phyloP scores from a whole-genome alignment of 257 asterid species.

The Solanum habrochaites region DNA sequence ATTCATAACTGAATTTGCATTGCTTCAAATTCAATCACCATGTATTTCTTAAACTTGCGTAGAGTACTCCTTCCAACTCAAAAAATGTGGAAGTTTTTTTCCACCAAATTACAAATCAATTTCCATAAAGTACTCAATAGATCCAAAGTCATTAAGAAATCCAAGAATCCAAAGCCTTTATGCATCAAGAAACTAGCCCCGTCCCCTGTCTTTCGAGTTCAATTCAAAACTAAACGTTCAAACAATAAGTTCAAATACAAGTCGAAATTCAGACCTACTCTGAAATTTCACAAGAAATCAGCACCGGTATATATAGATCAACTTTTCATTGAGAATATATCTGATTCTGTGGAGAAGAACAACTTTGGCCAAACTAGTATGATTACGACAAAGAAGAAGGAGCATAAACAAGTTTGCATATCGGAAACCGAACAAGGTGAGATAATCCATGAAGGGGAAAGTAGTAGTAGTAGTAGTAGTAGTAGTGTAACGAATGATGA shows the following conservation, averaged over 20 bases:
- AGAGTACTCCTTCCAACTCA: constrained; percentile 25
- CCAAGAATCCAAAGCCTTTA: neutral
- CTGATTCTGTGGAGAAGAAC: neutral
- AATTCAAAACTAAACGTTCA: neutral
- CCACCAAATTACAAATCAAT: constrained; percentile 33
- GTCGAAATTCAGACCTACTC: constrained; percentile 1
- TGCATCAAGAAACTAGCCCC: neutral
- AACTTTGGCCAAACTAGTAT: neutral
- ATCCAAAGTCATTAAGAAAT: constrained; percentile 18
- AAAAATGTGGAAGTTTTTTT: constrained; percentile 43
- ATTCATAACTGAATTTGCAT: neutral
- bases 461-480: neutral
- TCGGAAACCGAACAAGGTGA: neutral
- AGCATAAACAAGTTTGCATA: constrained; percentile 2
- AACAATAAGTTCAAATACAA: constrained; percentile 31
- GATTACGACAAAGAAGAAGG: neutral
- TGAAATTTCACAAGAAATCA: constrained; percentile 2
- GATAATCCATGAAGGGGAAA: neutral
- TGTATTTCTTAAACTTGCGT: constrained; percentile 41
- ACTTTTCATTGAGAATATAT: constrained; percentile 33
- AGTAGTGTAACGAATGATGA: constrained; percentile 13
- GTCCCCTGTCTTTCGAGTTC: neutral
- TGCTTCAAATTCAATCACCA: neutral
- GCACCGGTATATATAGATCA: constrained; percentile 51
- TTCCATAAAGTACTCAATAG: constrained; percentile 19